Percentiles rank a stretch among this genome's conserved stretches.
phyloP scores from a whole-genome alignment of 306 rosid genomes.

The Inga oerstediana region DNA sequence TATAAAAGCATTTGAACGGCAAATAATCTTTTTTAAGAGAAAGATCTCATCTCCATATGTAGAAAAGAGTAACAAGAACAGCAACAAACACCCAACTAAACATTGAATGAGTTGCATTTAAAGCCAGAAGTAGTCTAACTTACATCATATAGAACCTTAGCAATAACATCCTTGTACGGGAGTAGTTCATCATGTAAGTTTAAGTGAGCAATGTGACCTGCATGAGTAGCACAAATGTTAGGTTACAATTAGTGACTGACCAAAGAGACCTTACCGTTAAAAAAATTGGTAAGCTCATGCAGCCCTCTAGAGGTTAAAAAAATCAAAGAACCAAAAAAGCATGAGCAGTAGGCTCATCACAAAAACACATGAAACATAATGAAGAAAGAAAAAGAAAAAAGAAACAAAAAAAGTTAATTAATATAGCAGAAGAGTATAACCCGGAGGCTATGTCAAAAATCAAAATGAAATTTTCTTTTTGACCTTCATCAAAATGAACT shows the following conservation, averaged over 20 bases:
- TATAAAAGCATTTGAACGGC: conserved; percentile 14
- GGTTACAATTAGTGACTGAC: conserved; percentile 33
- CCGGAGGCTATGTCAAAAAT: conserved; percentile 27
- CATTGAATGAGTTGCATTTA: not conserved
- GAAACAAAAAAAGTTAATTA: not conserved
- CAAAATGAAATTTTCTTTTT: not conserved
- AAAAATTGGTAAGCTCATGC: conserved; percentile 16
- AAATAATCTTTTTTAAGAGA: not conserved
- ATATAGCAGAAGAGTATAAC: not conserved
- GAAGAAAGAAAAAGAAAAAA: not conserved
- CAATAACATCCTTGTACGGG: conserved; percentile 84
- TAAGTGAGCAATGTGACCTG: conserved; percentile 98
- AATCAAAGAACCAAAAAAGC: conserved; percentile 1
- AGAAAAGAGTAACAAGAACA: conserved; percentile 8
- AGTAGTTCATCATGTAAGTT: conserved; percentile 90
- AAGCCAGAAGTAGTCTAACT: conserved; percentile 34
- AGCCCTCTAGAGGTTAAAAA: not conserved
- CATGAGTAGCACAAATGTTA: conserved; percentile 37
- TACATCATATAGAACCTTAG: conserved; percentile 91
- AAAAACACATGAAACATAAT: not conserved
- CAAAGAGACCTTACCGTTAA: conserved; percentile 31
- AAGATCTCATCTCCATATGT: not conserved
- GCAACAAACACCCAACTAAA: conserved; percentile 24
- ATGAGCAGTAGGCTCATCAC: not conserved
- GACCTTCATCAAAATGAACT: conserved; percentile 23